Evolutionary conservation across 2,329 filamentous ascomycete species (phyloP), one percentile per base, ranked within the genome.

Genomic region (Xylariomycetidae sp.): DNA sequence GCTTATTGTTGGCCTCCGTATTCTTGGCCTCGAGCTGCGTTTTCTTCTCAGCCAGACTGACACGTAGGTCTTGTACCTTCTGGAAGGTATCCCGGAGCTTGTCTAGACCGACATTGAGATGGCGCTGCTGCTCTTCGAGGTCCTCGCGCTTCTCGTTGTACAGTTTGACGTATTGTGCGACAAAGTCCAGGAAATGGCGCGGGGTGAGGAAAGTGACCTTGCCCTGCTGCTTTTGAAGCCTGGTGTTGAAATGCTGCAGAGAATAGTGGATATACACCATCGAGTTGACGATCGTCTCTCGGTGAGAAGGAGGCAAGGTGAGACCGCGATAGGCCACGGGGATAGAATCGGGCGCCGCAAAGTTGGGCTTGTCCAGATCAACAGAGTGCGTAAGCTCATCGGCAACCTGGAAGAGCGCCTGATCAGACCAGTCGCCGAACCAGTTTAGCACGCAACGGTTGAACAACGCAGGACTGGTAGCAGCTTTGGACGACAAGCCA

Each of bases 241-340:
- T 89, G 47, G 76, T 70, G 56, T 98, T 98, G 73, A 96, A 94
- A 31, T 77, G 75, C 42, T 90, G 87, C 30, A 98, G 68, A 3
- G 92, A 98, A 64, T 97, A 88, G 57, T 99, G 92, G 14, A 98
- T 90, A 54, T 95, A 94, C 3, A 99, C 94, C 92, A 99, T 98
- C 0, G 89, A 85, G 58, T 99, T 99, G 61, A 98, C 78, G 29
- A 99, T 82, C 3, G 89, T 79, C 59, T 96, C 88, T 43, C 92
- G 81, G 59, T 98, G 90, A 34, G 85, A 85, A 7, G 90, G 86
- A 15, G 92, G 94, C 34, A 97, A 70, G 40, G 66, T 74, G 34
- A 98, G 78, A 27, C 85, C 86, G 34, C 88, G 82, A 58, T 95
- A 98, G 7, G 89, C 92, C 18, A 97, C 83, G 3, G 89, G 92